Conservation (phyloP, 2,329 filamentous ascomycete genomes). For the Oidium heveae region DNA sequence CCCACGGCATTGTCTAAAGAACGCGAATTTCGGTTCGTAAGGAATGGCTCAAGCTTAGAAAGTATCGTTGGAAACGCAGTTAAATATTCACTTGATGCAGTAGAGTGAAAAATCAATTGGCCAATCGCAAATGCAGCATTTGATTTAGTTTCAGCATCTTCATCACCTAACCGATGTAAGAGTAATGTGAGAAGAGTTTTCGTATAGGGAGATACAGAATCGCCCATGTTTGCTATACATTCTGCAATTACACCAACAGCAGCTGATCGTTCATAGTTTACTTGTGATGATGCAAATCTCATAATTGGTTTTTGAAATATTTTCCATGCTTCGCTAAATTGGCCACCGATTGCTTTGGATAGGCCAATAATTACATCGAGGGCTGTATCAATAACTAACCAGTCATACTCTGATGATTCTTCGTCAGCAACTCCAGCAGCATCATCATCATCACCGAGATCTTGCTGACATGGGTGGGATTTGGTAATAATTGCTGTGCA, state of each 20-base stretch:
- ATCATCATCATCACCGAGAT: conserved; percentile 61
- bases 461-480: conserved; percentile 78
- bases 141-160: conserved; percentile 77
- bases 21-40: conserved; percentile 52
- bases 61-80: conserved; percentile 57
- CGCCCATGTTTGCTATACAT: conserved; percentile 63
- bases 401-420: conserved; percentile 84
- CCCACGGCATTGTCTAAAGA: conserved; percentile 84
- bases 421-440: conserved; percentile 38
- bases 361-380: conserved; percentile 76
- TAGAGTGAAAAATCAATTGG: conserved; percentile 59
- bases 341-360: conserved; percentile 52
- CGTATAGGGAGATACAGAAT: conserved; percentile 61
- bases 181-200: conserved; percentile 51
- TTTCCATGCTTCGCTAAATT: conserved; percentile 79
- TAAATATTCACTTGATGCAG: conserved; percentile 43
- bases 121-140: conserved; percentile 86
- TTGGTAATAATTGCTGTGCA: conserved; percentile 63
- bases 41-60: conserved; percentile 60
- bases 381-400: conserved; percentile 85
- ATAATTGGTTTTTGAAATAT: conserved; percentile 81
- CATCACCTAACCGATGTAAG: conserved; percentile 65
- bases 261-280: conserved; percentile 68
- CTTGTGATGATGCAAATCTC: conserved; percentile 66
- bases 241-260: conserved; percentile 84